These are phyloP conservation scores for Canavalia gladiata DNA, from an alignment of 306 rosid species.

Conservation along the genomic window DNA sequence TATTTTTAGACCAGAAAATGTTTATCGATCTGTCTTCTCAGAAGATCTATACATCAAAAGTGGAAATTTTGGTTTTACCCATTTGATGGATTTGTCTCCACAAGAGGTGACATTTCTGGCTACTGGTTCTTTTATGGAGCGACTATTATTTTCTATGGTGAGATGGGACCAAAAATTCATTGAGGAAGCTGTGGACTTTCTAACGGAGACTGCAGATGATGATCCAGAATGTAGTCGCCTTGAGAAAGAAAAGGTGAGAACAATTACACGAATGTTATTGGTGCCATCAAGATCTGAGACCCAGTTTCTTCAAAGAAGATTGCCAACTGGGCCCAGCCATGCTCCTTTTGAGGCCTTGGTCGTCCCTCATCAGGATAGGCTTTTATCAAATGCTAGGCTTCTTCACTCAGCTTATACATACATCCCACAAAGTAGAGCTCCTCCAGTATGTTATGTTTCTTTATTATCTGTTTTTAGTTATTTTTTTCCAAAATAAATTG, in stretches of 20 bases:
- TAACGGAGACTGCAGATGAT: constrained; percentile 62
- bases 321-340: constrained; percentile 71
- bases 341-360: constrained; percentile 89
- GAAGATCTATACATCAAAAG: constrained; percentile 58
- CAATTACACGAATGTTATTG: constrained; percentile 85
- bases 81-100: constrained; percentile 84
- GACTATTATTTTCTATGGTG: constrained; percentile 74
- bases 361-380: constrained; percentile 75
- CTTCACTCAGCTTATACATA: constrained; percentile 87
- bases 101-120: constrained; percentile 87
- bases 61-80: constrained; percentile 90
- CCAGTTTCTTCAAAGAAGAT: constrained; percentile 58
- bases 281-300: constrained; percentile 75
- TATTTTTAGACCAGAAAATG: constrained; percentile 78
- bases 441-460: constrained; percentile 75
- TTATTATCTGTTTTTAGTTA: constrained; percentile 35
- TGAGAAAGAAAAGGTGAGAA: constrained; percentile 75
- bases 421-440: constrained; percentile 92
- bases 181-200: constrained; percentile 66
- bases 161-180: constrained; percentile 73
- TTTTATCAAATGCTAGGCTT: constrained; percentile 77
- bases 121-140: constrained; percentile 81
- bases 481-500: constrained; percentile 21
- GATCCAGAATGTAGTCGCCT: constrained; percentile 66
- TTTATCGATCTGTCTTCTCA: constrained; percentile 69